phyloP scores from a whole-genome alignment of 306 rosid species.

The Astragalus glycyphyllos region DNA sequence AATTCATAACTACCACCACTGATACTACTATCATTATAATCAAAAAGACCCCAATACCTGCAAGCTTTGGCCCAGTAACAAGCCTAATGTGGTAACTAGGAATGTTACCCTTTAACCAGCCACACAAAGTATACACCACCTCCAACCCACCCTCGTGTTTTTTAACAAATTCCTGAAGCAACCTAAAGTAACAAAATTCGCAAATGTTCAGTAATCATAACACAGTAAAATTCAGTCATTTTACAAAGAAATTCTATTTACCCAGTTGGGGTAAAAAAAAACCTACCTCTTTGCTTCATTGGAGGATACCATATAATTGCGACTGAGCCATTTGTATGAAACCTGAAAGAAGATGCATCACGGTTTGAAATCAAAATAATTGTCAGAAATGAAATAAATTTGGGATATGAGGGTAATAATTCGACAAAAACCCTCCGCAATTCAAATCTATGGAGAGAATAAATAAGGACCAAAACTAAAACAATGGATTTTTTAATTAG shows the following conservation, averaged over 20 bases:
- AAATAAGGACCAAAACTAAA: not conserved
- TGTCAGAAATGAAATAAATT: not conserved
- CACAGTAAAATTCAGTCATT: not conserved
- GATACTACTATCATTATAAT: not conserved
- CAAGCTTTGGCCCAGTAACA: constrained; percentile 70
- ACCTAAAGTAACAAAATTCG: constrained; percentile 55
- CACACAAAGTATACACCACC: constrained; percentile 83
- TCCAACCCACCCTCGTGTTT: constrained; percentile 70
- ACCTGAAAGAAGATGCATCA: constrained; percentile 57
- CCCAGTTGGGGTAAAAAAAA: not conserved
- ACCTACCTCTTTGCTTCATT: constrained; percentile 79
- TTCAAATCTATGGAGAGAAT: not conserved
- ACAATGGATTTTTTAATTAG: not conserved
- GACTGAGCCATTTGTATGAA: constrained; percentile 98
- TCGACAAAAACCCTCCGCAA: constrained; percentile 18
- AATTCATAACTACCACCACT: not conserved
- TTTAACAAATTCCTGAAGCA: constrained; percentile 85
- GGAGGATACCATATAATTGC: constrained; percentile 84
- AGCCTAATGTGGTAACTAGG: constrained; percentile 81
- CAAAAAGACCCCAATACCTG: constrained; percentile 51
- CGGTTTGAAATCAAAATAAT: not conserved
- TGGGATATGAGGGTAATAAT: not conserved
- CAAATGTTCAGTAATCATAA: constrained; percentile 34
- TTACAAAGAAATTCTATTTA: not conserved
- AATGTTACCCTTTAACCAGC: constrained; percentile 76